phyloP scores from a whole-genome alignment of 2,329 filamentous ascomycete genomes.

The Penicillium sp. region DNA sequence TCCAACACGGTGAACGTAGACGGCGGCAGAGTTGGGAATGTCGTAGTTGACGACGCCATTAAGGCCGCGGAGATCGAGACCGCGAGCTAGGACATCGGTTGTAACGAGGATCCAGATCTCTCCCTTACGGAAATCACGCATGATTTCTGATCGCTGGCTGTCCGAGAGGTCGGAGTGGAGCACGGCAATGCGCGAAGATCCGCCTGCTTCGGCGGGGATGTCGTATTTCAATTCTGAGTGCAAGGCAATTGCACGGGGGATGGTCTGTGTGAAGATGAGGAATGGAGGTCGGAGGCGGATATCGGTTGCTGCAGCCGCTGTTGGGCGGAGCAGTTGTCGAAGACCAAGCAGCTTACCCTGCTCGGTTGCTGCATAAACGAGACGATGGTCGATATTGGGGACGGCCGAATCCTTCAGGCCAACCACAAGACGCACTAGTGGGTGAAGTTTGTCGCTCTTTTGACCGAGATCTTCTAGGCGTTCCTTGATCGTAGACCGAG shows the following conservation, averaged over 20 bases:
- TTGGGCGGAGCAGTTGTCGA: constrained; percentile 81
- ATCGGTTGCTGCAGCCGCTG: constrained; percentile 50
- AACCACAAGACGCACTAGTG: constrained; percentile 83
- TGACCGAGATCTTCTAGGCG: constrained; percentile 40
- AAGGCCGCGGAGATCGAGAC: constrained; percentile 90
- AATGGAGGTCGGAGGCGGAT: constrained; percentile 75
- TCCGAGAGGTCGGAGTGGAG: constrained; percentile 85
- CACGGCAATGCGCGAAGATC: constrained; percentile 78
- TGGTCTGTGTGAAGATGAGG: constrained; percentile 94
- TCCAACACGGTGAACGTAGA: constrained; percentile 90
- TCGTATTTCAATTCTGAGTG: constrained; percentile 91
- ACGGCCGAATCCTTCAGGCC: constrained; percentile 94
- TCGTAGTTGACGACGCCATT: constrained; percentile 98
- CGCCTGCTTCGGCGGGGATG: constrained; percentile 83
- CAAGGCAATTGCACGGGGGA: constrained; percentile 81
- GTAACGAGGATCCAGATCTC: constrained; percentile 97
- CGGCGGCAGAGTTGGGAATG: constrained; percentile 83
- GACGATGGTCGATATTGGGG: constrained; percentile 83
- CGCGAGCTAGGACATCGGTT: constrained; percentile 86
- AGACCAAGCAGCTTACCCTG: constrained; percentile 89
- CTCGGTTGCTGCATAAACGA: constrained; percentile 89
- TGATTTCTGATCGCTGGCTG: constrained; percentile 70
- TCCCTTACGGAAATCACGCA: constrained; percentile 84
- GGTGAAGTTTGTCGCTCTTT: constrained; percentile 22
- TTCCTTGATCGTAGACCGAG: constrained; percentile 64